Percentiles rank a stretch among this genome's conserved stretches.
Conservation (phyloP, 1,284 basidiomycete species). For the Lentinus polychrous region DNA sequence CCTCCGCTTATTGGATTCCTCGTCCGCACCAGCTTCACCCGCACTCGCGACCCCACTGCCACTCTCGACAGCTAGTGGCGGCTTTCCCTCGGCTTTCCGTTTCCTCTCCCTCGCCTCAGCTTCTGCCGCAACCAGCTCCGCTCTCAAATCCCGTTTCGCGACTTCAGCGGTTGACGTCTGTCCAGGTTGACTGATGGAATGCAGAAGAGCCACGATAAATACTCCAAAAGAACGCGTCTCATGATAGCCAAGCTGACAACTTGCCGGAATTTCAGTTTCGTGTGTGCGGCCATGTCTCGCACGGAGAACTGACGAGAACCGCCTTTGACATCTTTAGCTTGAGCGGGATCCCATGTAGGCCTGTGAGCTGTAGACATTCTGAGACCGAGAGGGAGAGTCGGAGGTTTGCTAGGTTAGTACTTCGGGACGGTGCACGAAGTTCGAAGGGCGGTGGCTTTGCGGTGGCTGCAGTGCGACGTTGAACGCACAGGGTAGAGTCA, state of each 20-base stretch:
- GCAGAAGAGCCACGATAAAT: constrained; percentile 1
- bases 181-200: constrained; percentile 60
- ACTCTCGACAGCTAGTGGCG: constrained; percentile 27
- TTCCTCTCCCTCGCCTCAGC: constrained; percentile 81
- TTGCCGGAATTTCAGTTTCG: constrained; percentile 92
- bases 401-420: too few species aligned
- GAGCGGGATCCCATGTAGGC: constrained; percentile 86
- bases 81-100: constrained; percentile 76
- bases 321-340: constrained; percentile 80
- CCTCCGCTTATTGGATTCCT: constrained; percentile 25
- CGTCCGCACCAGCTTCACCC: constrained; percentile 18
- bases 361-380: constrained; percentile 81
- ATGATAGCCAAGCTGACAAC: constrained; percentile 3
- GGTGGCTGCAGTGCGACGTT: too few species aligned
- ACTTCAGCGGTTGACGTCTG: constrained; percentile 77
- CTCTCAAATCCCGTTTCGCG: constrained; percentile 70
- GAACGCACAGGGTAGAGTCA: too few species aligned
- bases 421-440: too few species aligned
- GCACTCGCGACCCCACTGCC: constrained; percentile 11
- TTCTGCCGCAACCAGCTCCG: constrained; percentile 79
- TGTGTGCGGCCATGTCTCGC: constrained; percentile 87
- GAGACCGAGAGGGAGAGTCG: not conserved
- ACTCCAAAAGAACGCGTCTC: not conserved
- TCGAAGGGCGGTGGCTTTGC: too few species aligned
- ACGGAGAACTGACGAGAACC: constrained; percentile 87